phyloP scores from a whole-genome alignment of 1,284 basidiomycete species.

The Takashimella tepidaria region DNA sequence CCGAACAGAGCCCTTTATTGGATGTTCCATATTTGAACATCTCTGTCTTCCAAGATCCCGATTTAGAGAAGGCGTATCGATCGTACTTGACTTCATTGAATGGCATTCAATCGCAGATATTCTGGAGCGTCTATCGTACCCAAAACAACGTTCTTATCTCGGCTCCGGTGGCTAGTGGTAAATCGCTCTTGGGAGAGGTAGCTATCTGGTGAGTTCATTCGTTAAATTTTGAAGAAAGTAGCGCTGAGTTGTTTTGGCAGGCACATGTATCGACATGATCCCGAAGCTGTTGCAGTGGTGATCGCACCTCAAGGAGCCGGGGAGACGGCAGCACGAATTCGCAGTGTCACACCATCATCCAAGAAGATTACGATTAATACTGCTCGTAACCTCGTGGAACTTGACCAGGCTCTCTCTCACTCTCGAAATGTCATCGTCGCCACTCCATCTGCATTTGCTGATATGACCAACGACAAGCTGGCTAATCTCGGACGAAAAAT shows the following conservation, averaged over 20 bases:
- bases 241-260: slow-evolving; percentile 20
- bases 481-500: slow-evolving; percentile 49
- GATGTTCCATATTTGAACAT: slow-evolving; percentile 75
- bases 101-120: slow-evolving; percentile 81
- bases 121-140: slow-evolving; percentile 76
- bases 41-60: slow-evolving; percentile 53
- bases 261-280: slow-evolving; percentile 41
- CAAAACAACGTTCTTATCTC: slow-evolving; percentile 69
- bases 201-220: slow-evolving; percentile 60
- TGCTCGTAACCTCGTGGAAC: slow-evolving; percentile 24
- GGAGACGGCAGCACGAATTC: slow-evolving; percentile 40
- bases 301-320: slow-evolving; percentile 41
- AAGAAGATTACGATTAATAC: slow-evolving; percentile 26
- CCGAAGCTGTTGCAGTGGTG: slow-evolving; percentile 35
- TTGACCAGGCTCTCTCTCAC: slow-evolving; percentile 17
- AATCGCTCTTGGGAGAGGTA: slow-evolving; percentile 67
- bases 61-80: slow-evolving; percentile 53
- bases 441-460: slow-evolving; percentile 37
- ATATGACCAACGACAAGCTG: slow-evolving; percentile 19
- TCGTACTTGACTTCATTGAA: slow-evolving; percentile 61
- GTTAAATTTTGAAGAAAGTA: background rate
- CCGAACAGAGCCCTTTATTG: slow-evolving; percentile 63
- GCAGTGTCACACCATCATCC: slow-evolving; percentile 24
- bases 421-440: slow-evolving; percentile 41
- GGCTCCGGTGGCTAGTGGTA: slow-evolving; percentile 76